A percentile compares a stretch with the other conserved stretches of the same genome.
Conservation (phyloP, 768 basidiomycete species). For the Filobasidium wieringae region DNA sequence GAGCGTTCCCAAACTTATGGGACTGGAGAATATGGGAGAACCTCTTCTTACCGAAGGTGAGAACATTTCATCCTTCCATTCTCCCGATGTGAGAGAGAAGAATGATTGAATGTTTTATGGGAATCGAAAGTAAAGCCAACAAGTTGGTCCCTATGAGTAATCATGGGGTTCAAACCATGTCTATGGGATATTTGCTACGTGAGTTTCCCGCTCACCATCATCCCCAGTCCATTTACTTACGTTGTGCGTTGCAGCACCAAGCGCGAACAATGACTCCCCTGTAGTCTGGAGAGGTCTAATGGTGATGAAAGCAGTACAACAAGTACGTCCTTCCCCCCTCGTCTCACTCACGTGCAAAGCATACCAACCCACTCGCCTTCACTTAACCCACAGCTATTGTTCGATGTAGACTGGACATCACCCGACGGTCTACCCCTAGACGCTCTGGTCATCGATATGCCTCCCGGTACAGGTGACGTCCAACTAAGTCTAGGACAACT, state of each 20-base stretch:
- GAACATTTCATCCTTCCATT: not conserved
- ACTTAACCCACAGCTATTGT: conserved; percentile 48
- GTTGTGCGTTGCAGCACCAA: conserved; percentile 41
- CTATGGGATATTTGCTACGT: conserved; percentile 82
- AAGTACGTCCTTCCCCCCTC: conserved; percentile 35
- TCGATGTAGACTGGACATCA: conserved; percentile 79
- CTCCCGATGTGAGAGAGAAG: not conserved
- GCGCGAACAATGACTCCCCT: conserved; percentile 55
- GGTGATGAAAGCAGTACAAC: conserved; percentile 97
- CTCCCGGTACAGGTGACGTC: conserved; percentile 94
- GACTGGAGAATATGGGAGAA: conserved; percentile 63
- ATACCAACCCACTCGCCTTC: not conserved
- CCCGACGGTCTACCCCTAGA: conserved; percentile 52
- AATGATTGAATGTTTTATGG: not conserved
- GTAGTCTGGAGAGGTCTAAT: conserved; percentile 94
- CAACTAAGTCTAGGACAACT: conserved; percentile 82
- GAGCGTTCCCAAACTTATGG: conserved; percentile 85
- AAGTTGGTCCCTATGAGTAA: conserved; percentile 71
- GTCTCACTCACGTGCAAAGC: not conserved
- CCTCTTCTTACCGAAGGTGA: conserved; percentile 61
- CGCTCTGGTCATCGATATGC: conserved; percentile 84
- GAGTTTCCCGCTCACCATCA: conserved; percentile 9
- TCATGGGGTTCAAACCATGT: conserved; percentile 87
- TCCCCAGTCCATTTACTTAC: not conserved
- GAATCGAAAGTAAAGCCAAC: conserved; percentile 45